Evolutionary conservation across 306 rosid species (phyloP).

Genomic region (Prinsepia uniflora): DNA sequence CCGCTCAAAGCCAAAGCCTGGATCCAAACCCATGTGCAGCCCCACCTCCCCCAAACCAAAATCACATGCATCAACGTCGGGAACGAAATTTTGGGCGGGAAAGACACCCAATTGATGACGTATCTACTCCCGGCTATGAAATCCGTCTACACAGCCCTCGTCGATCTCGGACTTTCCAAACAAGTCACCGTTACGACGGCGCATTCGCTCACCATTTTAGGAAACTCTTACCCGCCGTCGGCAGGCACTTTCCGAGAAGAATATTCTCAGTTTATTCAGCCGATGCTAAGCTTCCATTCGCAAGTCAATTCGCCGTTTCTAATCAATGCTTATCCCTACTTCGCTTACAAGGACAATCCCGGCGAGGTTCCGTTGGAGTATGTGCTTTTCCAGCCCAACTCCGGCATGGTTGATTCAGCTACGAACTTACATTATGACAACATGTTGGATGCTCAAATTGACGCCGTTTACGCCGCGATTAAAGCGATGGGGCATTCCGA

Average conservation of each 20-base stretch:
- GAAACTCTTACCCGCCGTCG: conserved; percentile 69
- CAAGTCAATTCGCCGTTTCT: conserved; percentile 60
- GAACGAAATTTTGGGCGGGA: conserved; percentile 57
- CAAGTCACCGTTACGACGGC: conserved; percentile 59
- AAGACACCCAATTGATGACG: conserved; percentile 32
- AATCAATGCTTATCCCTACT: conserved; percentile 74
- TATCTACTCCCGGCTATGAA: conserved; percentile 77
- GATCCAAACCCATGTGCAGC: conserved; percentile 52
- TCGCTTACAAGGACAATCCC: conserved; percentile 72
- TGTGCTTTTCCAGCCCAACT: conserved; percentile 67
- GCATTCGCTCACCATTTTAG: conserved; percentile 55
- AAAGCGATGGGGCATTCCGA: conserved; percentile 57
- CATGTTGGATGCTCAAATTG: conserved; percentile 87
- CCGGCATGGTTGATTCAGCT: conserved; percentile 55
- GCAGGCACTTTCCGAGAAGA: conserved; percentile 51
- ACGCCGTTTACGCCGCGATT: conserved; percentile 78
- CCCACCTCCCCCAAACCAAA: conserved; percentile 55
- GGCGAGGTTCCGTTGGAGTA: conserved; percentile 45
- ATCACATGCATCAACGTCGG: conserved; percentile 70
- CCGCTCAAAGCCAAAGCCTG: conserved; percentile 56
- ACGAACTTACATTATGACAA: conserved; percentile 77
- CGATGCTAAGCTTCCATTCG: conserved; percentile 53
- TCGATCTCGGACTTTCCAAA: conserved; percentile 51
- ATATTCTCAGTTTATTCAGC: conserved; percentile 47
- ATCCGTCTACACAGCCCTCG: conserved; percentile 49